Base-by-base conservation (phyloP, 768 basidiomycete species). In the Termitomyces sp. region DNA sequence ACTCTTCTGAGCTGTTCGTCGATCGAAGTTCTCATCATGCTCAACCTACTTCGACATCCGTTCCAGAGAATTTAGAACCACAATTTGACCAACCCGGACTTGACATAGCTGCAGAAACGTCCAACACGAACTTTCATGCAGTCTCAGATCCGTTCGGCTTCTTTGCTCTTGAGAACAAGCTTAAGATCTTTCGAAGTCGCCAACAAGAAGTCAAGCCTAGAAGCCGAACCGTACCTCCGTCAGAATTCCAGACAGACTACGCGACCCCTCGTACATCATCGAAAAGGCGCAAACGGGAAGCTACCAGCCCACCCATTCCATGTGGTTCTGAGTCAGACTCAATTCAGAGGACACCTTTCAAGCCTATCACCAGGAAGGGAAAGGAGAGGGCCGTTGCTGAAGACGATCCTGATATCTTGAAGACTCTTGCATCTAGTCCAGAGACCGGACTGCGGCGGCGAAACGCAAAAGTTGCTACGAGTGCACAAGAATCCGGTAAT, bases 61-160 rank as follows among this genome's bases (percentile, higher is more conserved):
- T 15, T 51, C 38, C 26, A 12, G 23, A 40, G 8, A 17, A 55
- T 28, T 26, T 58, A 9, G 57, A 47, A 42, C 47, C 23, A 21
- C 46, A 56, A n/a, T 43, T 50, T 10, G 55, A 57, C 15, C 48
- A 53, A 15, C 14, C 21, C 46, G 44, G 54, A 45, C 50, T 31
- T 31, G 44, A 40, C 49, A 12, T 41, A 55, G 26, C 45, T 38
- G 17, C 50, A 19, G 54, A 45, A 31, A 51, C 17, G n/a, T 26
- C 43, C 37, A 67, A 62, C 33, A 55, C 49, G 50, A 53, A 60
- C 37, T 41, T 63, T 5, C 60, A 60, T 26, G 60, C 64, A 9
- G 67, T 61, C 33, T 79, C 79, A 0, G 82, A 84, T 58, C 82
- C 81, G 0, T 84, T 84, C 57, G 83, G 82, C 0, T 83, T 84